Evolutionary conservation across 768 basidiomycete species (phyloP), one percentile per base, ranked within the genome.

Genomic region (Phanerochaete sordida): DNA sequence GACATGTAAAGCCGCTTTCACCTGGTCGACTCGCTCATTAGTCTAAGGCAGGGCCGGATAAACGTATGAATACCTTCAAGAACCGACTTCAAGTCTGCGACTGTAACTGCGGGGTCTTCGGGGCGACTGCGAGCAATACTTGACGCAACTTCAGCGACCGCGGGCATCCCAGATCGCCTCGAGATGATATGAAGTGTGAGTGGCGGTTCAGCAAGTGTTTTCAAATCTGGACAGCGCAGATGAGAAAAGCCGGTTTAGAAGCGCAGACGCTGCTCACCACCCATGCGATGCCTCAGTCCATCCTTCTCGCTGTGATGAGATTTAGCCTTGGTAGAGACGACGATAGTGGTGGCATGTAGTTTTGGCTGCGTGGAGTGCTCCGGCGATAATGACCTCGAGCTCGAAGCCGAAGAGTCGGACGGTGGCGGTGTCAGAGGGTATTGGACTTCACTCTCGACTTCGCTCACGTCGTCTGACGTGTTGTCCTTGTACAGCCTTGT

Each of bases 401-500:
- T 78, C 11, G 89, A 88, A 23, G 81, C 83, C 26, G 87, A 84
- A 66, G 79, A 80, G 69, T 90, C 90, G 8, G 90, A 92, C 19
- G 81, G 75, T 2, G 90, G 91, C n/a, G 90, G 91, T 0, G 90
- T 92, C 46, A 84, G 75, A 43, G 90, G 91, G 70, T 85, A 91
- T 66, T 85, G 82, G 2, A 81, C 71, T 57, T 89, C 87, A 21
- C 83, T 82, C 58, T 80, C 81, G 28, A 56, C 64, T 57, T 69
- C 71, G 44, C 68, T 65, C 8, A 64, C 64, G 30, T 60, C 57
- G 23, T 56, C 62, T 23, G 57, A 30, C 30, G 45, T 54, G 23
- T 54, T 53, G 30, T 44, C 61, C 45, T 59, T 37, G 49, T 28
- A 27, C 52, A 81, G 65, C 50, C 73, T 74, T 62, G 75, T 74